Evolutionary conservation across 75 land plant species (phyloP), one percentile per base, ranked within the genome.

Genomic region (Larix kaempferi): DNA sequence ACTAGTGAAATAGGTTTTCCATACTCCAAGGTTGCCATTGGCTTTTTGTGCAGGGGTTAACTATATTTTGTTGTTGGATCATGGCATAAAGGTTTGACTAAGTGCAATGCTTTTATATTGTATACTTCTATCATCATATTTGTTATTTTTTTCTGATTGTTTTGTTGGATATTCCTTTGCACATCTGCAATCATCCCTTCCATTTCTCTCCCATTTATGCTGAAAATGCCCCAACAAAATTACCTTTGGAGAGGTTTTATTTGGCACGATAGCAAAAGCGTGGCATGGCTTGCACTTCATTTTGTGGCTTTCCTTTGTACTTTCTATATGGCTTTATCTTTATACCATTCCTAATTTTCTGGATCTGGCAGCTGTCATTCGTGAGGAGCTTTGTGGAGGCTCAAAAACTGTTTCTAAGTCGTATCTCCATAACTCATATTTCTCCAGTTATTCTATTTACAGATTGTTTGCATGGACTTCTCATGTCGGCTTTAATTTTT

Each of bases 151-250:
- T 35, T 56, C 75, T 74, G 54, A 11, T 44, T 22, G 26, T 10
- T 78, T 26, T 26, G 29, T 19, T 29, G 21, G 17, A 13, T 26
- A 60, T 4, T 72, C 39, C 17, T 71, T 14, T 86, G 84, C 93
- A 97, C 98, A 98, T 94, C 15, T 97, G 99, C 84, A 97, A 97
- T 78, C 92, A 97, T 79, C 76, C 95, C 56, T 97, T 94, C 86
- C 83, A 89, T 11, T 97, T 97, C 79, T 97, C 99, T 26, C 99
- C 99, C 22, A 92, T 97, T 12, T 97, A 97, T 84, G 95, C 98
- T 49, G 94, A 91, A 22, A 88, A 97, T 85, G 99, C 99, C 17
- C 99, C 99, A 22, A 76, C 92, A 78, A 87, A 95, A 83, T 88
- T 94, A 44, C 96, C 99, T 41, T 83, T 92, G 87, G 83, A 73